These are phyloP conservation scores for Stipa capillata DNA, from an alignment of 176 grass and related monocot species.

Conservation along the genomic window DNA sequence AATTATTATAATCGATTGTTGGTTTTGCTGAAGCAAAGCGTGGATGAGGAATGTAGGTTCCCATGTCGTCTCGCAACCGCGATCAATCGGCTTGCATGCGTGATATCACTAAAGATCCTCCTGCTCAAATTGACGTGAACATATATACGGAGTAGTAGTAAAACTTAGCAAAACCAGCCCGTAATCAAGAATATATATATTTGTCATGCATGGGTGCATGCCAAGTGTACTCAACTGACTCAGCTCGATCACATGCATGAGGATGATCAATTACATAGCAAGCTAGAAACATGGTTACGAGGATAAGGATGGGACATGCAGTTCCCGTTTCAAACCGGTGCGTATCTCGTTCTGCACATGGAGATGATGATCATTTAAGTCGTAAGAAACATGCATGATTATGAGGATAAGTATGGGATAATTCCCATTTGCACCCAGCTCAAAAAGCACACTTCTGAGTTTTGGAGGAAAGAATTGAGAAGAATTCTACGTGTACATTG, in stretches of 20 bases:
- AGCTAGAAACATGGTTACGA: too few relatives aligned
- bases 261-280: too few relatives aligned
- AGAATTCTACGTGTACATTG: too few relatives aligned
- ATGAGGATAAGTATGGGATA: constrained; percentile 8
- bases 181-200: not conserved
- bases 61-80: not conserved
- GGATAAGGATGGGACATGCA: too few relatives aligned
- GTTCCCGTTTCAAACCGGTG: too few relatives aligned
- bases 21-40: not conserved
- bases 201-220: not conserved
- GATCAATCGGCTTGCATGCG: not conserved
- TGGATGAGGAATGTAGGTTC: constrained; percentile 31
- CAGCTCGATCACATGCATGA: too few relatives aligned
- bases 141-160: not conserved
- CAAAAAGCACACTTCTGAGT: too few relatives aligned
- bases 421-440: too few relatives aligned
- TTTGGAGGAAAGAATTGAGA: too few relatives aligned
- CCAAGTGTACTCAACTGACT: not conserved
- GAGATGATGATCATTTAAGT: not conserved
- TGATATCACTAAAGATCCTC: not conserved
- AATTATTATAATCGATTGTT: not conserved
- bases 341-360: not conserved
- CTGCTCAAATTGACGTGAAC: not conserved
- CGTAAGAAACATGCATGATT: not conserved
- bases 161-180: not conserved